Conservation (phyloP, 495 filamentous ascomycete genomes). For the Hypoxylon lienhwacheense region DNA sequence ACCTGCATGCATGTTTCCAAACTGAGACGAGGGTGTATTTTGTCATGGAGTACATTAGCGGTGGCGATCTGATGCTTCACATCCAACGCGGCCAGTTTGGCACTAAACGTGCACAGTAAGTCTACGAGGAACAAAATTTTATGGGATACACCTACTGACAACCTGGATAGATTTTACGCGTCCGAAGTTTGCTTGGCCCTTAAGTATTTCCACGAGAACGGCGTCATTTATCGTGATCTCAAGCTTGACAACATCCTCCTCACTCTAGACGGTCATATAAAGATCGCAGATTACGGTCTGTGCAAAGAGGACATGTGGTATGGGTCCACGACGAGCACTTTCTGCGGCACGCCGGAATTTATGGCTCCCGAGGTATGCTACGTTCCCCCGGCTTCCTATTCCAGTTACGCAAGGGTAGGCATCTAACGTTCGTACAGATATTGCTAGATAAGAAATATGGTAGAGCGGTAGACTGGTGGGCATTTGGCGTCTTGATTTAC, state of each 20-base stretch:
- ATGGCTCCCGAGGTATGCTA: conserved; percentile 98
- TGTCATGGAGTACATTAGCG: conserved; percentile 99
- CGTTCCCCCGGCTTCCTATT: background rate
- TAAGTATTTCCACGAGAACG: conserved; percentile 99
- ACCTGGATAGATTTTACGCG: conserved; percentile 78
- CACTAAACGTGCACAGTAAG: conserved; percentile 91
- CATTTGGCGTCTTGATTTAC: conserved; percentile 99
- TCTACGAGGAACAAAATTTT: conserved; percentile 21
- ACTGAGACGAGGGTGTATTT: conserved; percentile 99
- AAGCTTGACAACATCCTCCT: conserved; percentile 99
- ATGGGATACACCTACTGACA: conserved; percentile 7
- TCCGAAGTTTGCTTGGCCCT: conserved; percentile 95
- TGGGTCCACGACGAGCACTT: conserved; percentile 92
- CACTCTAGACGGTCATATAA: conserved; percentile 96
- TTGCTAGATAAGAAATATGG: conserved; percentile 98
- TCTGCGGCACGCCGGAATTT: conserved; percentile 98
- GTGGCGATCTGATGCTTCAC: conserved; percentile 98
- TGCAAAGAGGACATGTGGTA: conserved; percentile 99
- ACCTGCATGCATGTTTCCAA: conserved; percentile 97
- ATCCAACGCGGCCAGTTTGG: conserved; percentile 97
- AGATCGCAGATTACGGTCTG: conserved; percentile 97
- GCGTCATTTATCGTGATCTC: conserved; percentile 98
- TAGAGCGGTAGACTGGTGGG: conserved; percentile 99
- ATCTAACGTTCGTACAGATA: conserved; percentile 61
- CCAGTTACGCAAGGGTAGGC: background rate